phyloP scores from a whole-genome alignment of 1,284 basidiomycete genomes.

The Vanrija humicola region DNA sequence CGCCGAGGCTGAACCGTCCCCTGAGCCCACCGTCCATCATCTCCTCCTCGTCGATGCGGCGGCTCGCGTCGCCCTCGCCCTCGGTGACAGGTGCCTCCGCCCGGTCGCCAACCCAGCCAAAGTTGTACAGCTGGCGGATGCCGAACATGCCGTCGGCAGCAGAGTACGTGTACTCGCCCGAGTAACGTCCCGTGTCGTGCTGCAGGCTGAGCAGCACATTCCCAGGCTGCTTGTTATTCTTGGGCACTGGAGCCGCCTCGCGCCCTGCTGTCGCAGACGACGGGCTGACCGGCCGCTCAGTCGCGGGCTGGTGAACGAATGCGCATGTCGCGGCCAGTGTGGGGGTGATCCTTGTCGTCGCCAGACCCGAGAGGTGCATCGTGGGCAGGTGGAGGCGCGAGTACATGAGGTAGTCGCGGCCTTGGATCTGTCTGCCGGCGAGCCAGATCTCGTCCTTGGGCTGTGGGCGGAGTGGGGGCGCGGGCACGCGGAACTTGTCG shows the following conservation, averaged over 20 bases:
- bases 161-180: slow-evolving; percentile 91
- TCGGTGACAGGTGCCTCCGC: slow-evolving; percentile 10
- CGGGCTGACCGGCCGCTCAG: slow-evolving; percentile 16
- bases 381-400: slow-evolving; percentile 88
- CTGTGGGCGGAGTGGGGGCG: slow-evolving; percentile 69
- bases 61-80: slow-evolving; percentile 33
- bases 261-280: slow-evolving; percentile 55
- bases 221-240: slow-evolving; percentile 50
- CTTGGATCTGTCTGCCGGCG: slow-evolving; percentile 69
- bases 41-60: slow-evolving; percentile 73
- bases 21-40: slow-evolving; percentile 81
- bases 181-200: slow-evolving; percentile 88
- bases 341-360: slow-evolving; percentile 66
- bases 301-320: slow-evolving; percentile 41
- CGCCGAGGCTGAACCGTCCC: slow-evolving; percentile 85
- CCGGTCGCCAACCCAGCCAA: slow-evolving; percentile 55
- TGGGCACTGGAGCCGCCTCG: background rate
- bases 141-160: slow-evolving; percentile 93
- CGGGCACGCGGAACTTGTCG: slow-evolving; percentile 75
- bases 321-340: slow-evolving; percentile 50
- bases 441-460: slow-evolving; percentile 72
- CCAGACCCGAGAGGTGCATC: slow-evolving; percentile 81
- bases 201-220: slow-evolving; percentile 86
- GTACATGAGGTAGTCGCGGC: slow-evolving; percentile 70
- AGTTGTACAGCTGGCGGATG: slow-evolving; percentile 84